Evolutionary conservation across 2,329 filamentous ascomycete genomes (phyloP).

Genomic region (Fusarium sp.): DNA sequence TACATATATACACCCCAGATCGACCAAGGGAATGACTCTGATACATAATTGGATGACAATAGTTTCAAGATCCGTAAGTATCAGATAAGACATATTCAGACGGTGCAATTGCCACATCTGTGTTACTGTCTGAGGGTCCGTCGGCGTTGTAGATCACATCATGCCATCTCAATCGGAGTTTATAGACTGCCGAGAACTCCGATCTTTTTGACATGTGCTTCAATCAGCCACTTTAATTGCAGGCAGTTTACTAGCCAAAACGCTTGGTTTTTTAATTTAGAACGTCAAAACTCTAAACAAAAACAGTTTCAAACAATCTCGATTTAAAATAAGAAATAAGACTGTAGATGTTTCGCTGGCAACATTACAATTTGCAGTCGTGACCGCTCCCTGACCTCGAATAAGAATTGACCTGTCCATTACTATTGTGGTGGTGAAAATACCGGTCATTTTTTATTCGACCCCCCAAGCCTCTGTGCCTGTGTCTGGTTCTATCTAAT

Average conservation of each 20-base stretch:
- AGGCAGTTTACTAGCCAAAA: neutral
- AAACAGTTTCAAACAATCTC: neutral
- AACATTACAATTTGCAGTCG: too few species aligned
- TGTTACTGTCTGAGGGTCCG: neutral
- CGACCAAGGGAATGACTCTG: too few species aligned
- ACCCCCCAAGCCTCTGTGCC: too few species aligned
- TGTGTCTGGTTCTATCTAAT: too few species aligned
- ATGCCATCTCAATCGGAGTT: neutral
- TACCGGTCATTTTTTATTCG: too few species aligned
- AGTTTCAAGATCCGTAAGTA: neutral
- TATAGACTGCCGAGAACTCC: constrained; percentile 3
- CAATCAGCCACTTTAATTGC: constrained; percentile 21
- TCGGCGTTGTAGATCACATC: constrained; percentile 3
- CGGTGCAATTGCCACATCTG: neutral
- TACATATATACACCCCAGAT: neutral
- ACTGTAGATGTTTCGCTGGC: neutral
- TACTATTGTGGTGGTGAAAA: too few species aligned
- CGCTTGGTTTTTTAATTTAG: neutral
- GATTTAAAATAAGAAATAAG: neutral
- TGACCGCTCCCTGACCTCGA: too few species aligned
- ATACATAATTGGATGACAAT: neutral
- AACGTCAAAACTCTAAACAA: neutral
- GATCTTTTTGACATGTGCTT: constrained; percentile 5
- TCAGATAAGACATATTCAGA: neutral
- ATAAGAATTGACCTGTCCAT: too few species aligned